These are phyloP conservation scores for Hippophae rhamnoides DNA, from an alignment of 306 rosid species.

Conservation along the genomic window DNA sequence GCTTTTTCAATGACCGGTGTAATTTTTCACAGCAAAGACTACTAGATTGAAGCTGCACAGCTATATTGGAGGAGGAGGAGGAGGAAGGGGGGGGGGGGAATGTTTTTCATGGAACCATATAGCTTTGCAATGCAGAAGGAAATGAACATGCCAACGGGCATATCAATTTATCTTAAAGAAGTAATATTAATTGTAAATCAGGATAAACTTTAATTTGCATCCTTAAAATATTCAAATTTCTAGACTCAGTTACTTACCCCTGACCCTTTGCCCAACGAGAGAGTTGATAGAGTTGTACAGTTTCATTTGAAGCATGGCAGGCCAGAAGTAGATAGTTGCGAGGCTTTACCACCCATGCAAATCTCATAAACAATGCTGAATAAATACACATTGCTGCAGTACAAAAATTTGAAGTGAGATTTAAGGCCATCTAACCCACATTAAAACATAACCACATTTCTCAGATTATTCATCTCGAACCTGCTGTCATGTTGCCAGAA, in stretches of 20 bases:
- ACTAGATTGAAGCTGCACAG: neutral
- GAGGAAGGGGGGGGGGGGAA: too few relatives aligned
- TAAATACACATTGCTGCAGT: slow-evolving; percentile 61
- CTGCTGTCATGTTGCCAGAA: slow-evolving; percentile 93
- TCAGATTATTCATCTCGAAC: slow-evolving; percentile 27
- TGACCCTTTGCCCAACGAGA: slow-evolving; percentile 64
- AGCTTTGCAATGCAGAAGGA: too few relatives aligned
- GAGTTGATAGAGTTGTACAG: slow-evolving; percentile 55
- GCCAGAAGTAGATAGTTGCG: slow-evolving; percentile 54
- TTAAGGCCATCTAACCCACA: neutral
- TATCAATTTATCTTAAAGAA: too few relatives aligned
- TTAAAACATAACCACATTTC: neutral
- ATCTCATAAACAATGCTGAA: slow-evolving; percentile 58
- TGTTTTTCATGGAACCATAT: too few relatives aligned
- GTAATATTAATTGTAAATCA: too few relatives aligned
- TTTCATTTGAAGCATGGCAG: slow-evolving; percentile 67
- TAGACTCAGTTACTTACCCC: slow-evolving; percentile 24
- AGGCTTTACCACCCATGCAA: slow-evolving; percentile 72
- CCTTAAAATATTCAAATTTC: neutral
- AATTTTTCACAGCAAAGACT: neutral
- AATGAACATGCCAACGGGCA: too few relatives aligned
- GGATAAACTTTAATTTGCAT: too few relatives aligned
- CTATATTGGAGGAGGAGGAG: neutral
- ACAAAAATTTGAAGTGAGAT: neutral
- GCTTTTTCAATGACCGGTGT: neutral